These are phyloP conservation scores for Citrullus mucosospermus DNA, from an alignment of 306 rosid genomes.

Conservation along the genomic window DNA sequence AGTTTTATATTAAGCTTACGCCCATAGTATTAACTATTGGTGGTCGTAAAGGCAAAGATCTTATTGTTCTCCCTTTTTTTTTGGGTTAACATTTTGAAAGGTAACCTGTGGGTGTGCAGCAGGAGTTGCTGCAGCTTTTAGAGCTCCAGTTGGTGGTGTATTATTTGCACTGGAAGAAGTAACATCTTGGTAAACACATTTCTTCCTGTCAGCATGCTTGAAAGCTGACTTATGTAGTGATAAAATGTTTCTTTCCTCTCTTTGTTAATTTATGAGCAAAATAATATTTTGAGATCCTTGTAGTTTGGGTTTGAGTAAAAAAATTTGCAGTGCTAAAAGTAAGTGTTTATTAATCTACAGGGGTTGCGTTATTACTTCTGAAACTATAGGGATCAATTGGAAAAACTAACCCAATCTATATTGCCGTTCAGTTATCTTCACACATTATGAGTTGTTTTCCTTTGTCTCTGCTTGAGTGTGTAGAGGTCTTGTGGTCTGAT, in stretches of 20 bases:
- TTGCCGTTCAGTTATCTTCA: background rate
- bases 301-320: background rate
- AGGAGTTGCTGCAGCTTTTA: constrained; percentile 96
- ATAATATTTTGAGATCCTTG: background rate
- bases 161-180: constrained; percentile 97
- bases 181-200: constrained; percentile 69
- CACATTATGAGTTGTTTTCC: background rate
- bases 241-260: background rate
- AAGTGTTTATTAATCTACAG: background rate
- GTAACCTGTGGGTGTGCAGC: constrained; percentile 99
- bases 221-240: background rate
- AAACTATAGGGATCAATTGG: background rate
- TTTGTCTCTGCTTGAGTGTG: background rate
- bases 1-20: background rate
- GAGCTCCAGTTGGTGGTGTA: constrained; percentile 99
- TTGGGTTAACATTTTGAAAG: constrained; percentile 35
- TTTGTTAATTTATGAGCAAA: background rate
- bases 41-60: background rate
- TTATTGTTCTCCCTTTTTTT: background rate
- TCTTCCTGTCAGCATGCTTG: constrained; percentile 11
- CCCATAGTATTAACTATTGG: background rate
- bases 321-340: background rate
- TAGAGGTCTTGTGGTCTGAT: background rate
- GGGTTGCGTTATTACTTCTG: background rate
- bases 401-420: background rate